Conservation (phyloP, 495 filamentous ascomycete genomes). For the Aspergillus cavernicola region DNA sequence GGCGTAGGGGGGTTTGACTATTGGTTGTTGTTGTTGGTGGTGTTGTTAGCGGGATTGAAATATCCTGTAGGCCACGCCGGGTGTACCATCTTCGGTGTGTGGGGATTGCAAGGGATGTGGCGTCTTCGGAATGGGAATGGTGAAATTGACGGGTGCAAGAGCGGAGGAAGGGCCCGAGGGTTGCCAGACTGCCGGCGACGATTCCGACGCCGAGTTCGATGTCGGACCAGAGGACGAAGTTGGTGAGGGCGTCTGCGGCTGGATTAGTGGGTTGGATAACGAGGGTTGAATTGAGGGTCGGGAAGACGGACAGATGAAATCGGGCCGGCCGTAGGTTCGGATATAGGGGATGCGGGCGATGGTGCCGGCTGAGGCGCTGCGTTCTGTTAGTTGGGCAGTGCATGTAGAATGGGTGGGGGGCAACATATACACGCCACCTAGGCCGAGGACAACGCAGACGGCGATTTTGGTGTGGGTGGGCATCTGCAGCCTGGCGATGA, state of each 20-base stretch:
- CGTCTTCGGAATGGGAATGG: too few species aligned
- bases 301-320: background rate
- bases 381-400: background rate
- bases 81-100: background rate
- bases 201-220: background rate
- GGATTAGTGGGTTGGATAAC: background rate
- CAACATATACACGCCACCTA: constrained; percentile 30
- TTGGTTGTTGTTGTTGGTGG: background rate
- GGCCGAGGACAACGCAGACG: constrained; percentile 23
- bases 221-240: background rate
- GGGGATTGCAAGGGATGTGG: background rate
- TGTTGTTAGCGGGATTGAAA: background rate
- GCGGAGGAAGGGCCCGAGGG: background rate
- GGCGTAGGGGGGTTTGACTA: background rate
- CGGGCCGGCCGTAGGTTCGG: background rate
- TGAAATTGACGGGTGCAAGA: background rate
- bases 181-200: background rate
- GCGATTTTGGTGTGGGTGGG: constrained; percentile 22
- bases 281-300: background rate
- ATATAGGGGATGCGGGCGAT: background rate
- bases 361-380: background rate
- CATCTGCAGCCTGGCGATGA: constrained; percentile 30
- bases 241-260: background rate
- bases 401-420: too few species aligned
- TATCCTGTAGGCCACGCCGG: background rate